Evolutionary conservation across 2,329 filamentous ascomycete species (phyloP), one percentile per base, ranked within the genome.

Genomic region (Fonsecaea pugnacius): DNA sequence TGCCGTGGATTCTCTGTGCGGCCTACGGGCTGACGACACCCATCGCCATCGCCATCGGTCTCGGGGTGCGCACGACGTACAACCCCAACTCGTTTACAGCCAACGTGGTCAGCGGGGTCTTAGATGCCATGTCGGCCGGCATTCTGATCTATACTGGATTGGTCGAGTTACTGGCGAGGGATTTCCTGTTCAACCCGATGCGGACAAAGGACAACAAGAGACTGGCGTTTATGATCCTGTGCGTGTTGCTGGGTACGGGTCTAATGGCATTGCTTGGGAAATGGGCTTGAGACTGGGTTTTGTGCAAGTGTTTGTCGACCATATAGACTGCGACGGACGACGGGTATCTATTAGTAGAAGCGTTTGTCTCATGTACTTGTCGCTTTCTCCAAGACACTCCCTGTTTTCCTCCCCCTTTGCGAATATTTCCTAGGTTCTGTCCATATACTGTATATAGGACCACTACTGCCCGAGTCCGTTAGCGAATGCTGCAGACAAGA

Each of bases 1-100:
- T 85, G 54, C 83, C 83, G 0, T 85, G 82, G 80, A 56, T 76
- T 0, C 73, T 85, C 0, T 83, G 82, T 65, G 33, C 75, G 0
- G 78, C 76, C 0, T 85, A 84, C 66, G 82, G 82, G 0, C 67
- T 85, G 9, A 83, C 83, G 0, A 85, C 83, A 0, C 83, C 83
- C 0, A 77, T 85, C 58, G 73, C 80, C 3, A 81, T 83, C 36
- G 80, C 80, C 6, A 77, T 80, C 54, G 83, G 83, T 0, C 70
- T 85, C 0, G 82, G 82, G 3, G 58, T 84, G 35, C 76, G 77
- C 4, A 78, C 74, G 2, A 79, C 78, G 1, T 82, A 78, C 61
- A 74, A 80, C 64, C 72, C 76, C 0, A 77, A 73, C 1, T 78
- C 76, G 0, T 78, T 74, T 60, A 79, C 75, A 1, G 78, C 81